Conservation (phyloP, 2,329 filamentous ascomycete genomes). For the Elsinoe ampelina region DNA sequence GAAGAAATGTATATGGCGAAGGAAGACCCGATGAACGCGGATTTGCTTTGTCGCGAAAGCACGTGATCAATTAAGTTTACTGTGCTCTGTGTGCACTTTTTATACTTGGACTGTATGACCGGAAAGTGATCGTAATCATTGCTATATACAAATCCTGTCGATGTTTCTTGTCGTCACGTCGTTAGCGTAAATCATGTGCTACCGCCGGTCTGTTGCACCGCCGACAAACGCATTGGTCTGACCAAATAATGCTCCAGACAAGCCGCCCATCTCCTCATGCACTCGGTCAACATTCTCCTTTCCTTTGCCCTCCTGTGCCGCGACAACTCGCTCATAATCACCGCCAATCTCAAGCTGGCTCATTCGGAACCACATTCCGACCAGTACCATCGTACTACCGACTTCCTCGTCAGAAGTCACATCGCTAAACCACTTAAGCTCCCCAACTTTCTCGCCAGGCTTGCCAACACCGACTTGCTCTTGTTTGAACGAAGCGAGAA, state of each 20-base stretch:
- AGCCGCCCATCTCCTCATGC: background rate
- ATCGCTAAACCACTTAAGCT: conserved; percentile 4
- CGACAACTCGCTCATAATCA: background rate
- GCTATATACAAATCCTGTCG: background rate
- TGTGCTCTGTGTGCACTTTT: background rate
- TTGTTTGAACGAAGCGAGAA: conserved; percentile 2
- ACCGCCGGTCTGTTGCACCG: background rate
- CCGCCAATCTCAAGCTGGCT: conserved; percentile 6
- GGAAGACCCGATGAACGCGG: background rate
- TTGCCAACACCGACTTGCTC: background rate
- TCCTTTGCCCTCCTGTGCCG: background rate
- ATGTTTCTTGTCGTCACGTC: background rate
- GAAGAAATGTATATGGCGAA: conserved; percentile 9
- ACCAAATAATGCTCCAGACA: background rate
- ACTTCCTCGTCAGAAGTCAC: conserved; percentile 1
- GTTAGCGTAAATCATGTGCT: background rate
- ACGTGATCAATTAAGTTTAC: background rate
- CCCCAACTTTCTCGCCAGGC: background rate
- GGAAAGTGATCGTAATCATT: background rate
- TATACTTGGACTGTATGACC: too few species aligned
- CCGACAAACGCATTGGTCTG: background rate
- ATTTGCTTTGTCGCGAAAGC: background rate
- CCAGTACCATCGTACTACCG: conserved; percentile 4
- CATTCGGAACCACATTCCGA: conserved; percentile 10
- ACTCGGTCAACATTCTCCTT: background rate